Evolutionary conservation across 805 yeast genomes (phyloP).

Genomic region (Ogataea zsoltii): DNA sequence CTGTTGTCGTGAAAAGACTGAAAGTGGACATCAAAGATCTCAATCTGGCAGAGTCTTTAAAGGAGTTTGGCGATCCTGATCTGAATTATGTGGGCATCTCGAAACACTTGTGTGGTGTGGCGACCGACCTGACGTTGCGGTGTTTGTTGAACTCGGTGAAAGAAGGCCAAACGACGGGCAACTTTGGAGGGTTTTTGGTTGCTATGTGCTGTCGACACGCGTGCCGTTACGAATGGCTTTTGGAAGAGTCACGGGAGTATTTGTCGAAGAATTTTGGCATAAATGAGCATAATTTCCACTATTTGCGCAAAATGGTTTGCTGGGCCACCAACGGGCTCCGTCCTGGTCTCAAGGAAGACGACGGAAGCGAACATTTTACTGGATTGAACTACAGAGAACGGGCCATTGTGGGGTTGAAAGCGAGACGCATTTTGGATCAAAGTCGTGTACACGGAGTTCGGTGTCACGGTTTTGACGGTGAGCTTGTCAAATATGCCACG

Average conservation of each 20-base stretch:
- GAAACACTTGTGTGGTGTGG: constrained; percentile 91
- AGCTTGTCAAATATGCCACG: constrained; percentile 60
- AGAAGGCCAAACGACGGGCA: constrained; percentile 6
- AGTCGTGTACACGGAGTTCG: constrained; percentile 57
- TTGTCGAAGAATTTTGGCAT: constrained; percentile 36
- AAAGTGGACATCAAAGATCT: constrained; percentile 83
- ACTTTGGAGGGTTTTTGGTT: constrained; percentile 59
- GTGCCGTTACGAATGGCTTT: constrained; percentile 60
- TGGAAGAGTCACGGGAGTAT: constrained; percentile 47
- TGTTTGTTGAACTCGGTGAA: constrained; percentile 45
- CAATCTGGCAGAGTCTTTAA: constrained; percentile 46
- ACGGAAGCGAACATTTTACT: constrained; percentile 45
- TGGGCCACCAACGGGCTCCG: constrained; percentile 85
- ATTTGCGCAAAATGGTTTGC: constrained; percentile 65
- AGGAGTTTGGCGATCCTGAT: constrained; percentile 17
- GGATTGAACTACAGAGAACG: constrained; percentile 50
- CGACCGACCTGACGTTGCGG: constrained; percentile 81
- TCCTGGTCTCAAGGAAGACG: constrained; percentile 40
- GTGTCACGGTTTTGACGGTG: constrained; percentile 41
- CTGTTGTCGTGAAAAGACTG: constrained; percentile 40
- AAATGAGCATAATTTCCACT: constrained; percentile 32
- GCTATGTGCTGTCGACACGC: constrained; percentile 95
- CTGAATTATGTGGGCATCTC: constrained; percentile 59
- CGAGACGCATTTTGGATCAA: constrained; percentile 74
- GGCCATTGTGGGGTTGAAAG: constrained; percentile 60